Conservation (phyloP, 768 basidiomycete genomes). For the Podaxis mareebaensis region DNA sequence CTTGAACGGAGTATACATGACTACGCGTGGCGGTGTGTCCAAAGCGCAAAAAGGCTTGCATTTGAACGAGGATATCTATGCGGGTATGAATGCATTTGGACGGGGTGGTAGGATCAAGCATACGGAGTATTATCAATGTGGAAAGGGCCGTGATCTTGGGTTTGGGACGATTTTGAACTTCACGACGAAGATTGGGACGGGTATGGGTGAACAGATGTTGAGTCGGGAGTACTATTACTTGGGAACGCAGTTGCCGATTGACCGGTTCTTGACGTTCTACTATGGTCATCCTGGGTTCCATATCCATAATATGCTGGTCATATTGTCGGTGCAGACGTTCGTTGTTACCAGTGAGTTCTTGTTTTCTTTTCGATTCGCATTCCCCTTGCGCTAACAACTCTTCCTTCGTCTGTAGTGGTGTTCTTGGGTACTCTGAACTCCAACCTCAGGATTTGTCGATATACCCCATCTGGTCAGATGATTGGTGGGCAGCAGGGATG, state of each 20-base stretch:
- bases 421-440: constrained; percentile 93
- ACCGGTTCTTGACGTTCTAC: constrained; percentile 99
- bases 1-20: constrained; percentile 97
- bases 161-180: constrained; percentile 99
- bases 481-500: constrained; percentile 83
- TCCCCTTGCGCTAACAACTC: constrained; percentile 18
- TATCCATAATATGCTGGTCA: constrained; percentile 99
- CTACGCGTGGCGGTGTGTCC: constrained; percentile 95
- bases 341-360: constrained; percentile 74
- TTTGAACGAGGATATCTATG: constrained; percentile 99
- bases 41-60: constrained; percentile 99
- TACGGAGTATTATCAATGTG: constrained; percentile 99
- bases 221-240: constrained; percentile 99
- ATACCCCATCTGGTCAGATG: constrained; percentile 70
- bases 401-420: constrained; percentile 59
- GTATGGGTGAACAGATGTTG: constrained; percentile 99
- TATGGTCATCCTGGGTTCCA: constrained; percentile 99
- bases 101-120: constrained; percentile 98
- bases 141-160: constrained; percentile 97
- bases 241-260: constrained; percentile 96
- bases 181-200: constrained; percentile 99
- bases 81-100: constrained; percentile 97
- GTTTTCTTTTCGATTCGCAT: not conserved
- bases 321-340: constrained; percentile 95
- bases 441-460: constrained; percentile 76